Conservation (phyloP, 345 rosid species). For the Gossypium stocksii region DNA sequence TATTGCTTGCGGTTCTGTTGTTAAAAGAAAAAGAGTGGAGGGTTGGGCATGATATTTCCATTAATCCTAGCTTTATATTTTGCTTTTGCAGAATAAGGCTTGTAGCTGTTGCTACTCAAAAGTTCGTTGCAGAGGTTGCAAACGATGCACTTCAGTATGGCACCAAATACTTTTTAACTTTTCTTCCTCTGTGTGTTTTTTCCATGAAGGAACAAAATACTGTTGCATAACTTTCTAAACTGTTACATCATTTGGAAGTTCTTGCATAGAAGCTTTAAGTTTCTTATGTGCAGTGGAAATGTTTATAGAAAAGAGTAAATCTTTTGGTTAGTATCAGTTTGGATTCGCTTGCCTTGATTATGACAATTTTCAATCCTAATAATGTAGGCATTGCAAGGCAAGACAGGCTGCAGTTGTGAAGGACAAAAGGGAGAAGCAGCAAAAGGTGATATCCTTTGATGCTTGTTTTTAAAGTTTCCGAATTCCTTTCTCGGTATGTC, state of each 20-base stretch:
- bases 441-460: slow-evolving; percentile 51
- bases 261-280: neutral
- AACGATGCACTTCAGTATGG: slow-evolving; percentile 81
- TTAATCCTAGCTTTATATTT: neutral
- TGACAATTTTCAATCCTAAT: too few species aligned
- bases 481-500: neutral
- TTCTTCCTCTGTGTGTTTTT: neutral
- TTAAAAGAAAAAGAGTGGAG: neutral
- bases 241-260: neutral
- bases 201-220: neutral
- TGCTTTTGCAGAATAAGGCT: slow-evolving; percentile 62
- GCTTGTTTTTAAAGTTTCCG: neutral
- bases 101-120: slow-evolving; percentile 95
- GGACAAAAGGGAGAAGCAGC: slow-evolving; percentile 92
- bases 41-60: neutral
- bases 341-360: neutral
- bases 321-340: neutral
- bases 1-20: neutral
- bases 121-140: slow-evolving; percentile 92
- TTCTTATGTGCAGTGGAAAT: neutral
- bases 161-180: slow-evolving; percentile 5
- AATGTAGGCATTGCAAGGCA: slow-evolving; percentile 68
- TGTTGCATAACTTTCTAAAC: neutral
- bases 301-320: neutral
- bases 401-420: slow-evolving; percentile 75